Evolutionary conservation across 495 filamentous ascomycete species (phyloP).

Genomic region (Penicillium argentinense): DNA sequence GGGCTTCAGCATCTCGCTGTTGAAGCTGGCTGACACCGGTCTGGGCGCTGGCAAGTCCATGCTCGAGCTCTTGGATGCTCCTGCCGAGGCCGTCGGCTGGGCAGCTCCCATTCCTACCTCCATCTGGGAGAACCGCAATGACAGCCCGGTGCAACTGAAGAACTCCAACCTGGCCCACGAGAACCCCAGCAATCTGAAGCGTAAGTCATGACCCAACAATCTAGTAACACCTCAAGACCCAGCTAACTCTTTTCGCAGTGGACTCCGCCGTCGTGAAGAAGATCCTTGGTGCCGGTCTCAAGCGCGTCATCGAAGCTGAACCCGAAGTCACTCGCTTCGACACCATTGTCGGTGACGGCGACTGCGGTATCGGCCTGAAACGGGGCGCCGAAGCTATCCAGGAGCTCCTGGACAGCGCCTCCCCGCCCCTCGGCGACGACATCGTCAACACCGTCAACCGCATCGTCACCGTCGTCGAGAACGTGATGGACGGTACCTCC

Average conservation of each 20-base stretch:
- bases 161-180: slow-evolving; percentile 54
- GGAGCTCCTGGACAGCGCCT: slow-evolving; percentile 55
- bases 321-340: slow-evolving; percentile 85
- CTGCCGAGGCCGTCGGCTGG: slow-evolving; percentile 86
- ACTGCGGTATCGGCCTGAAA: slow-evolving; percentile 89
- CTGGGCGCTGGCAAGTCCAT: slow-evolving; percentile 74
- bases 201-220: slow-evolving; percentile 33
- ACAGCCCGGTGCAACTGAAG: slow-evolving; percentile 45
- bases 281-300: slow-evolving; percentile 64
- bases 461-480: slow-evolving; percentile 84
- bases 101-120: slow-evolving; percentile 60
- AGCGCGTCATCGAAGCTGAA: slow-evolving; percentile 73
- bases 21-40: slow-evolving; percentile 79
- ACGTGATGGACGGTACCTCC: slow-evolving; percentile 91
- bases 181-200: slow-evolving; percentile 67
- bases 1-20: slow-evolving; percentile 84
- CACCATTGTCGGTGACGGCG: slow-evolving; percentile 91
- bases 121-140: slow-evolving; percentile 53
- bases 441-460: slow-evolving; percentile 67
- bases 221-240: not conserved
- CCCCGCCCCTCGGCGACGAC: slow-evolving; percentile 60
- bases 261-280: slow-evolving; percentile 58
- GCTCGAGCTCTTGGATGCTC: slow-evolving; percentile 83
- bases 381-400: slow-evolving; percentile 87
- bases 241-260: slow-evolving; percentile 42